phyloP scores from a whole-genome alignment of 108 stramenopile species.

The Licmophora abbreviata region DNA sequence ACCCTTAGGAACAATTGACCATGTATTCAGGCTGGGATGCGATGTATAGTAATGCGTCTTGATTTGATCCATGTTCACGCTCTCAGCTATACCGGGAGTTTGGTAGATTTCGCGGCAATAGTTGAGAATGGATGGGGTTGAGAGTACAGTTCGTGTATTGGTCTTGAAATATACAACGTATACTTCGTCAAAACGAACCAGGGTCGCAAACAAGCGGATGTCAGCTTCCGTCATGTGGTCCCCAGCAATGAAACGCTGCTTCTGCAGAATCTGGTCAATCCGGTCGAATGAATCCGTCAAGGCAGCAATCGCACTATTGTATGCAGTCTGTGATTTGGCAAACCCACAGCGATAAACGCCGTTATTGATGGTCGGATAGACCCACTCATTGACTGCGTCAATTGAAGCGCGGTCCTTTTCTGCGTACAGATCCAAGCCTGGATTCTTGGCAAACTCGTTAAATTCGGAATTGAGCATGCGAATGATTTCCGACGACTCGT shows the following conservation, averaged over 20 bases:
- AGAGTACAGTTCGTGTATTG: slow-evolving; percentile 51
- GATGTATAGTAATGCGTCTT: slow-evolving; percentile 61
- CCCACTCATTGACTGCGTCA: slow-evolving; percentile 71
- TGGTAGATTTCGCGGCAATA: slow-evolving; percentile 65
- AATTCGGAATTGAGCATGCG: slow-evolving; percentile 87
- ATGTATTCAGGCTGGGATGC: slow-evolving; percentile 18
- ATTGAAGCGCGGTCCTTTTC: slow-evolving; percentile 38
- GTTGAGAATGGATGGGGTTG: slow-evolving; percentile 55
- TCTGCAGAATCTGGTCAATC: slow-evolving; percentile 50
- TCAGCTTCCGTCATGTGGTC: slow-evolving; percentile 80
- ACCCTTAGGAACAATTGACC: slow-evolving; percentile 18
- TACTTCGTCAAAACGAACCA: slow-evolving; percentile 87
- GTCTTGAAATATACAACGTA: slow-evolving; percentile 95
- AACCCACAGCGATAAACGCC: slow-evolving; percentile 95
- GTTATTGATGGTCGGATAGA: slow-evolving; percentile 87
- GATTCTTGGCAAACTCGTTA: slow-evolving; percentile 51
- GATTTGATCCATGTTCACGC: slow-evolving; percentile 63
- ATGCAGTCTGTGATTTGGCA: slow-evolving; percentile 82
- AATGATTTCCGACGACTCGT: slow-evolving; percentile 91
- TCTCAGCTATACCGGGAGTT: slow-evolving; percentile 33
- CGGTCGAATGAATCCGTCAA: slow-evolving; percentile 73
- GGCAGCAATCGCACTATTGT: slow-evolving; percentile 77
- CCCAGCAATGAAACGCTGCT: slow-evolving; percentile 61
- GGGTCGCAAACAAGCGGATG: slow-evolving; percentile 83
- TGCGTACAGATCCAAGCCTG: slow-evolving; percentile 77